Evolutionary conservation across 2,329 filamentous ascomycete genomes (phyloP).

Genomic region (Ophiostoma angusticollis): DNA sequence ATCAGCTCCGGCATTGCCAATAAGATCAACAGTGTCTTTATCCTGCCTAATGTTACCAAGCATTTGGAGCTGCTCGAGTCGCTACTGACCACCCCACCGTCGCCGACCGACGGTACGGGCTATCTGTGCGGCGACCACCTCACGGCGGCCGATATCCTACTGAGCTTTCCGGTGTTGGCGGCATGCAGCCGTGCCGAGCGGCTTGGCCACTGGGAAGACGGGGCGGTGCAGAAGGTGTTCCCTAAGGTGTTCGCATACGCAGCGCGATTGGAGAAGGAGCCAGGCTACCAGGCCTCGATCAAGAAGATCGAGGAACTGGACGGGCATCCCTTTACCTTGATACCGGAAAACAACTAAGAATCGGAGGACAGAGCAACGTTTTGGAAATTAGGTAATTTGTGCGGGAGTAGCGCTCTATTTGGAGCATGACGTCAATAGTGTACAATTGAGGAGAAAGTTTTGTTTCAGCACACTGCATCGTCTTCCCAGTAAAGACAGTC

Average conservation of each 20-base stretch:
- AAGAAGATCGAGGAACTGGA: conserved; percentile 38
- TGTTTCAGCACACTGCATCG: too few species aligned
- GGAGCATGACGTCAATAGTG: background rate
- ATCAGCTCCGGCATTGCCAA: conserved; percentile 34
- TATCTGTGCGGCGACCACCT: conserved; percentile 38
- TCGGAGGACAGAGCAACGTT: background rate
- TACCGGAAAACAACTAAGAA: conserved; percentile 3
- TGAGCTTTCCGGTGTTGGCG: conserved; percentile 39
- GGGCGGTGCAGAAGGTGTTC: conserved; percentile 17
- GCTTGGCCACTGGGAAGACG: conserved; percentile 27
- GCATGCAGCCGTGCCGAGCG: conserved; percentile 26
- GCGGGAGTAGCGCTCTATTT: background rate
- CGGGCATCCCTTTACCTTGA: conserved; percentile 21
- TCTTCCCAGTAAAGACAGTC: too few species aligned
- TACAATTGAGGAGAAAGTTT: background rate
- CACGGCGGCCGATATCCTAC: conserved; percentile 34
- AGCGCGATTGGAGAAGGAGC: conserved; percentile 29
- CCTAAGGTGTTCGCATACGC: conserved; percentile 37
- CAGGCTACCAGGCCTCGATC: conserved; percentile 35
- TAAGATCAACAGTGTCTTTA: conserved; percentile 27
- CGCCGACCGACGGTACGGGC: conserved; percentile 22
- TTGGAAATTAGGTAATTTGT: too few species aligned
- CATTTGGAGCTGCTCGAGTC: conserved; percentile 38
- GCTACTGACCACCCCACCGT: conserved; percentile 31
- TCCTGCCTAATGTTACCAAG: conserved; percentile 34